phyloP scores from a whole-genome alignment of 2,329 filamentous ascomycete genomes.

The Sarocladiaceae sp. region DNA sequence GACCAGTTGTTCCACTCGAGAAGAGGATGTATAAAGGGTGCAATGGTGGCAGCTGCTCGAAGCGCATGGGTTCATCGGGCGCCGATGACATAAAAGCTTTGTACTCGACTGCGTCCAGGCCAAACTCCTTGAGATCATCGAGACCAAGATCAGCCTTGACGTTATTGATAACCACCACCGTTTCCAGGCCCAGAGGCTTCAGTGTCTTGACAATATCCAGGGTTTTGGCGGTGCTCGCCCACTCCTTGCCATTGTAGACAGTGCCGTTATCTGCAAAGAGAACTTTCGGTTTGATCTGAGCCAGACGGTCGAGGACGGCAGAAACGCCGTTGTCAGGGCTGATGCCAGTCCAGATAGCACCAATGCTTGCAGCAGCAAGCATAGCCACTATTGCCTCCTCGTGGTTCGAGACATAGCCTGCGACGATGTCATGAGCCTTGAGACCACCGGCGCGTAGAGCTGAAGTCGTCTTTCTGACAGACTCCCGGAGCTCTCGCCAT shows the following conservation, averaged over 20 bases:
- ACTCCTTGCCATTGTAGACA: conserved; percentile 85
- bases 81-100: conserved; percentile 36
- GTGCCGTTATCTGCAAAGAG: conserved; percentile 85
- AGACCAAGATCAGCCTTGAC: conserved; percentile 41
- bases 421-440: conserved; percentile 48
- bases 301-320: conserved; percentile 79
- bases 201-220: conserved; percentile 66
- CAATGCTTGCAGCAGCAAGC: conserved; percentile 74
- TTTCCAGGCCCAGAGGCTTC: conserved; percentile 51
- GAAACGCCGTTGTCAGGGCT: conserved; percentile 89
- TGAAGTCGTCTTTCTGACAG: conserved; percentile 66
- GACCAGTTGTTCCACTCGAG: conserved; percentile 79
- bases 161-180: conserved; percentile 69
- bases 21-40: conserved; percentile 93
- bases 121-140: conserved; percentile 31
- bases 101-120: conserved; percentile 38
- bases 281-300: conserved; percentile 76
- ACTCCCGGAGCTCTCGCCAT: conserved; percentile 75
- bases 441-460: conserved; percentile 64
- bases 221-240: conserved; percentile 74
- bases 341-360: conserved; percentile 88
- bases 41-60: conserved; percentile 73
- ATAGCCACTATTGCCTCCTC: conserved; percentile 81
- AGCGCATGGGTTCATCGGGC: conserved; percentile 45
- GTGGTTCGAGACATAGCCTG: conserved; percentile 83